These are phyloP conservation scores for Dactylellina haptotyla DNA, from an alignment of 2,329 filamentous ascomycete species.

Conservation along the genomic window DNA sequence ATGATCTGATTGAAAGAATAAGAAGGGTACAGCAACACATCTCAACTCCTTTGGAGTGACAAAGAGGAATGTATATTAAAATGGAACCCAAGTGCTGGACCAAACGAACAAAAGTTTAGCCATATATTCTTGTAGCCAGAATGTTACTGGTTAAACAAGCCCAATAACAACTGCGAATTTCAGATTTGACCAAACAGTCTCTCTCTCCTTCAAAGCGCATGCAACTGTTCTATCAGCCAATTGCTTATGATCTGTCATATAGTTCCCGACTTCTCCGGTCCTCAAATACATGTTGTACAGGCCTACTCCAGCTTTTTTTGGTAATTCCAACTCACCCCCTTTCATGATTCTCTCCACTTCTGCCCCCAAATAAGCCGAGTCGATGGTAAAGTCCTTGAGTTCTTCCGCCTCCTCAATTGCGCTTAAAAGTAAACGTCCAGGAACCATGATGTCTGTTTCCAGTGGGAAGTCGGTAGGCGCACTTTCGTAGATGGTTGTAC, in stretches of 20 bases:
- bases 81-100: no score
- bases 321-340: constrained; percentile 9
- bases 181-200: constrained; percentile 37
- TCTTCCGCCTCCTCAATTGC: constrained; percentile 45
- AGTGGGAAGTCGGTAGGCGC: constrained; percentile 29
- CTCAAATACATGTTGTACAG: constrained; percentile 7
- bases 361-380: constrained; percentile 25
- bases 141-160: constrained; percentile 39
- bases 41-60: no score
- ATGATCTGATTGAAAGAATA: no score
- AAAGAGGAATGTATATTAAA: no score
- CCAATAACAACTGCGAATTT: constrained; percentile 51
- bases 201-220: constrained; percentile 32
- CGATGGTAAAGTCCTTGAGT: constrained; percentile 33
- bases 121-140: no score
- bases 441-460: constrained; percentile 20
- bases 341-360: constrained; percentile 30
- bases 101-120: no score
- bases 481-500: constrained; percentile 32
- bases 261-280: constrained; percentile 24
- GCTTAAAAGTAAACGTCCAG: constrained; percentile 22
- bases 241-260: background rate
- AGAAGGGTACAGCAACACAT: no score
- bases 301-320: constrained; percentile 15
- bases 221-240: constrained; percentile 22